Base-by-base conservation (phyloP, 495 filamentous ascomycete species). In the Lophium mytilinum region DNA sequence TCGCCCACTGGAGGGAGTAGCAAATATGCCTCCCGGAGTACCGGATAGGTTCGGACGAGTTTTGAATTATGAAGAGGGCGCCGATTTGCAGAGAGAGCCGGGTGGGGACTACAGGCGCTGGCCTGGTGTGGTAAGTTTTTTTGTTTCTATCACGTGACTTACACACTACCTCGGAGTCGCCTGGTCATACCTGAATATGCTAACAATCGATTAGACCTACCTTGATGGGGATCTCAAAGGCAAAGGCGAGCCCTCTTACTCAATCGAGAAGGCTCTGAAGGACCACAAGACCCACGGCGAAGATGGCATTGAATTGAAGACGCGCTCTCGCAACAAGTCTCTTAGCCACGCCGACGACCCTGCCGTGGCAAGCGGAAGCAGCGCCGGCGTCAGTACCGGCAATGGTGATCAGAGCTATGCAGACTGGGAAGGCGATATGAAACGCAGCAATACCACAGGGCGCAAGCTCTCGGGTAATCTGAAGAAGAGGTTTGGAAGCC, bases 61-160 rank as follows among this genome's bases (percentile, higher is more conserved):
- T 0, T 87, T 95, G 61, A 55, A 83, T 0, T 98, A 98, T 64
- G 75, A 90, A 62, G 93, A 98, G 66, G 93, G 91, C 3, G 76
- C 83, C 0, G 87, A 96, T 57, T 73, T 95, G 72, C 89, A 88
- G 84, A 77, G 83, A 15, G 90, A 94, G 56, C 55, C 61, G 50
- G 80, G 79, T 1, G 67, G 68, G 0, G 84, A 83, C 15, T 89
- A 89, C 60, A 85, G 78, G 66, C 71, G 84, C 46, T 93, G 82
- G 77, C 76, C 79, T 10, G 79, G 79, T 37, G 64, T 86, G 24
- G 87, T 91, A 77, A 64, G 84, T 77, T 48, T 14, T 15, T 45
- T 24, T 48, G n/a, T 8, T 18, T 33, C 19, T 48, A 18, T 48
- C 33, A 48, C 21, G 17, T 48, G 19, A 21, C 6, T 6, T 30